phyloP scores from a whole-genome alignment of 179 eudicot species.

The Camellia oleifera region DNA sequence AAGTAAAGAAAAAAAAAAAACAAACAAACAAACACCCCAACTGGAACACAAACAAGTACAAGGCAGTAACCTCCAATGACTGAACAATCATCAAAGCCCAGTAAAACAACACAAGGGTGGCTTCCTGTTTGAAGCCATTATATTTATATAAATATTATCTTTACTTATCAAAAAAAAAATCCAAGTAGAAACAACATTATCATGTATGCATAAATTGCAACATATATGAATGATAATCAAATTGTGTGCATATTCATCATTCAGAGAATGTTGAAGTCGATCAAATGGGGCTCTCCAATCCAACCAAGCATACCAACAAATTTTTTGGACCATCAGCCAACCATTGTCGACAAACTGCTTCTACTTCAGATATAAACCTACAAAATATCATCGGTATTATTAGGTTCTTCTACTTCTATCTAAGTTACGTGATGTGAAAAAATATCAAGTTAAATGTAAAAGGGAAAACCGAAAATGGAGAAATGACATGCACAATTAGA shows the following conservation, averaged over 20 bases:
- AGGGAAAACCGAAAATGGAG: background rate
- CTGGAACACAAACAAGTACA: background rate
- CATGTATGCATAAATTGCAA: background rate
- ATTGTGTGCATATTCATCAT: background rate
- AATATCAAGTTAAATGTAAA: background rate
- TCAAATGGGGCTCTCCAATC: background rate
- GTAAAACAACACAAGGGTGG: background rate
- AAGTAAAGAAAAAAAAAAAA: no score
- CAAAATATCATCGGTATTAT: constrained; percentile 10
- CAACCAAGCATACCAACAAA: constrained; percentile 57
- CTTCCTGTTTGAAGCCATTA: background rate
- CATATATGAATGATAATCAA: background rate
- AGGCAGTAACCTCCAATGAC: background rate
- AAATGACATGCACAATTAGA: constrained; percentile 4
- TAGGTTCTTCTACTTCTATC: background rate
- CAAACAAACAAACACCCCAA: background rate
- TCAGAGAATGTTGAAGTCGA: constrained; percentile 10
- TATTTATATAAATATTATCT: background rate
- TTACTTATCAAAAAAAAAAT: no score
- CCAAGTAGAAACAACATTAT: background rate
- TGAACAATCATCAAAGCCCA: background rate
- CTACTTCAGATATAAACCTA: constrained; percentile 96
- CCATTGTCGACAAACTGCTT: constrained; percentile 92
- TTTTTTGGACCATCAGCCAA: constrained; percentile 78
- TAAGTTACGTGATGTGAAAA: background rate